A percentile compares a stretch with the other conserved stretches of the same genome.
Conservation (phyloP, 345 rosid genomes). For the thale cress (Arabidopsis thaliana) region TAIR10.1 NC_003070.9:18795001-18795500, state of each 20-base stretch:
- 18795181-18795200: slow-evolving; percentile 3
- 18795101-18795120: neutral
- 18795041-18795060: no score
- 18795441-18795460: neutral
- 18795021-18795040: no score
- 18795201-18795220: slow-evolving; percentile 2
- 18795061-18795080: no score
- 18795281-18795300: slow-evolving; percentile 80
- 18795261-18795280: slow-evolving; percentile 32
- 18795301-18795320: slow-evolving; percentile 53
- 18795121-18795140: neutral
- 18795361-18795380: slow-evolving; percentile 45
- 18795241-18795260: neutral
- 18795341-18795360: slow-evolving; percentile 66
- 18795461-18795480: neutral
- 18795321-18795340: slow-evolving; percentile 61
- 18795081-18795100: neutral
- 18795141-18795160: neutral
- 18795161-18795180: neutral
- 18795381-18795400: slow-evolving; percentile 51
- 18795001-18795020: no score
- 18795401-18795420: neutral
- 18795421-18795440: neutral
- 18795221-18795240: slow-evolving; percentile 27
- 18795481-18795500: neutral